Evolutionary conservation across 1,139 yeast species (phyloP), one percentile per base, ranked within the genome.

Genomic region (Yamadazyma pseudoaaseri): DNA sequence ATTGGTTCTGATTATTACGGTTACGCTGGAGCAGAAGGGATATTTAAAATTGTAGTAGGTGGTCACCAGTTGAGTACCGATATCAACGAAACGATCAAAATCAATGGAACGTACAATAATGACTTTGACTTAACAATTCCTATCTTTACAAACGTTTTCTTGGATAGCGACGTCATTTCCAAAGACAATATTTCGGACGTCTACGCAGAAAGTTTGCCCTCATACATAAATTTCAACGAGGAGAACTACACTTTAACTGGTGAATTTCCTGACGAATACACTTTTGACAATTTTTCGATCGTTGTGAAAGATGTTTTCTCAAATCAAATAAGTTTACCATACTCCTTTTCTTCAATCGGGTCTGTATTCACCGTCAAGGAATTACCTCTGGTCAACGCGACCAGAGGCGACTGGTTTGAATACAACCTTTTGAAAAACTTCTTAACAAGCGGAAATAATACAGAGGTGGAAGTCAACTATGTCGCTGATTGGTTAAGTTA

Each of bases 1-100:
- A 77, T 89, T 38, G 97, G 90, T 2, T 67, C 95, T 2, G 96
- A 90, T 51, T 76, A 78, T 49, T 61, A 62, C 18, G 96, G 95
- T 1, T 90, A 60, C 54, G 70, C 95, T 2, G 92, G 89, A 18
- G 81, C 80, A 3, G 78, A 72, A 45, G 81, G 86, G 2, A 62
- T 73, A 27, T 92, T 92, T 63, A 70, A 77, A 43, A 64, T 92
- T 27, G 66, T 83, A 12, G 84, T 92, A 27, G 97, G 98, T 24
- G 96, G 95, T 6, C 97, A 90, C 54, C 81, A 76, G 44, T 70
- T 94, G 44, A 73, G 87, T 30, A 83, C 95, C 9, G 65, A 74
- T 30, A 48, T 73, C 26, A 66, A 76, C 27, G 62, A 60, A 62
- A 68, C 79, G 1, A 63, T 79, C 31, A 60, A 70, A 27, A 59